Conservation (phyloP, 2,329 filamentous ascomycete genomes). For the Colletotrichum spinosum region DNA sequence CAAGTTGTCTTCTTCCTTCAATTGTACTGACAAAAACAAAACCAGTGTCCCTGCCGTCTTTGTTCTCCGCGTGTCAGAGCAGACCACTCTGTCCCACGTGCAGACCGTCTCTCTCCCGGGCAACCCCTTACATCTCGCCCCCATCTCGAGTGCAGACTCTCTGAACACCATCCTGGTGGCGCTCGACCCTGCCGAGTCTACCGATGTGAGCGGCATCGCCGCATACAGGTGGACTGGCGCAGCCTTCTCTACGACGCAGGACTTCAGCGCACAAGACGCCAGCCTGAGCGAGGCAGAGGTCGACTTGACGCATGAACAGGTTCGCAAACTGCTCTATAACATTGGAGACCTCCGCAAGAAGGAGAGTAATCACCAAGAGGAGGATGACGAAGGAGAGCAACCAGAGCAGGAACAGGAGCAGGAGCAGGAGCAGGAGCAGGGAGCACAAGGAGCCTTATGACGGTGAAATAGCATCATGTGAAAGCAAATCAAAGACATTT, state of each 20-base stretch:
- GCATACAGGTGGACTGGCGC: constrained; percentile 40
- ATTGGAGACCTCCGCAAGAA: constrained; percentile 62
- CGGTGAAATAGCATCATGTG: not conserved
- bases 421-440: not conserved
- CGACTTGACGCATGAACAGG: constrained; percentile 51
- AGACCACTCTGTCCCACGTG: constrained; percentile 61
- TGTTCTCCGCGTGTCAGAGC: constrained; percentile 64
- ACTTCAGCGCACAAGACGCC: constrained; percentile 26
- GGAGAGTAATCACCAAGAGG: constrained; percentile 41
- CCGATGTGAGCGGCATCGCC: constrained; percentile 37
- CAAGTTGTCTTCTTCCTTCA: constrained; percentile 35
- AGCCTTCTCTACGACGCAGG: constrained; percentile 27
- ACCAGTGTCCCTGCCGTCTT: constrained; percentile 72
- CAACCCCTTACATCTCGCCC: constrained; percentile 70
- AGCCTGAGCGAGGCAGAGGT: constrained; percentile 41
- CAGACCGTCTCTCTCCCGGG: constrained; percentile 68
- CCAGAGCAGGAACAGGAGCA: not conserved
- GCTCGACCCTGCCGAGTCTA: constrained; percentile 50
- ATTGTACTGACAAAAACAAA: not conserved
- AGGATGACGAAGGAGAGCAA: constrained; percentile 41
- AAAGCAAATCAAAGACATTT: constrained; percentile 6
- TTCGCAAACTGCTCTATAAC: constrained; percentile 57
- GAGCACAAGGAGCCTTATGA: not conserved
- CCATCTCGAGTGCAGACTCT: constrained; percentile 41
- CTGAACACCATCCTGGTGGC: constrained; percentile 52